Evolutionary conservation across 2,329 filamentous ascomycete species (phyloP).

Genomic region (Exserohilum rostratum): DNA sequence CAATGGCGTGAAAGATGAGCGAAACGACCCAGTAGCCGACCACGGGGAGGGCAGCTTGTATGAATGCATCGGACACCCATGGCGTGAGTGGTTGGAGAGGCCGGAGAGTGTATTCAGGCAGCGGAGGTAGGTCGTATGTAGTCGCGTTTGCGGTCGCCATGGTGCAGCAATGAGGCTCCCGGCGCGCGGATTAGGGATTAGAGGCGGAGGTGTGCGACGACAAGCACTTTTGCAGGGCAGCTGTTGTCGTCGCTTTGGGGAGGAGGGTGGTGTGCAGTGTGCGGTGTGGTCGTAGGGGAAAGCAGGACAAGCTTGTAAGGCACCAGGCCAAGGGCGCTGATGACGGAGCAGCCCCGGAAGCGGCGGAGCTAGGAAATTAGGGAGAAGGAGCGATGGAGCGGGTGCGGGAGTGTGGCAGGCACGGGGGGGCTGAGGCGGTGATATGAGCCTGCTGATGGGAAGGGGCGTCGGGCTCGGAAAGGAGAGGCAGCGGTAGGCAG

Average conservation of each 20-base stretch:
- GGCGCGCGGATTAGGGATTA: slow-evolving; percentile 11
- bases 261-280: neutral
- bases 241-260: neutral
- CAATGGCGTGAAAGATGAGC: slow-evolving; percentile 84
- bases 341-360: slow-evolving; percentile 28
- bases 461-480: slow-evolving; percentile 29
- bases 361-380: slow-evolving; percentile 36
- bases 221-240: neutral
- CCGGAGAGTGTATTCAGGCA: slow-evolving; percentile 78
- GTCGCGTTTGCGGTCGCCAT: slow-evolving; percentile 54
- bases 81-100: slow-evolving; percentile 74
- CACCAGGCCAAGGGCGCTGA: too few relatives aligned
- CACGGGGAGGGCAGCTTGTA: slow-evolving; percentile 77
- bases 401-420: neutral
- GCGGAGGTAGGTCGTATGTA: slow-evolving; percentile 73
- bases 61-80: slow-evolving; percentile 79
- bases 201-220: neutral
- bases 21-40: slow-evolving; percentile 89
- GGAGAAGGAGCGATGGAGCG: slow-evolving; percentile 26
- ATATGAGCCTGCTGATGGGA: neutral
- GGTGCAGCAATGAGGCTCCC: slow-evolving; percentile 22
- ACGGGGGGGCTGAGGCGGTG: neutral
- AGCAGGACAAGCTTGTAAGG: slow-evolving; percentile 11
- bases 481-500: slow-evolving; percentile 44
- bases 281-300: slow-evolving; percentile 8